phyloP scores from a whole-genome alignment of 768 basidiomycete species.

The Candolleomyces aberdarensis region DNA sequence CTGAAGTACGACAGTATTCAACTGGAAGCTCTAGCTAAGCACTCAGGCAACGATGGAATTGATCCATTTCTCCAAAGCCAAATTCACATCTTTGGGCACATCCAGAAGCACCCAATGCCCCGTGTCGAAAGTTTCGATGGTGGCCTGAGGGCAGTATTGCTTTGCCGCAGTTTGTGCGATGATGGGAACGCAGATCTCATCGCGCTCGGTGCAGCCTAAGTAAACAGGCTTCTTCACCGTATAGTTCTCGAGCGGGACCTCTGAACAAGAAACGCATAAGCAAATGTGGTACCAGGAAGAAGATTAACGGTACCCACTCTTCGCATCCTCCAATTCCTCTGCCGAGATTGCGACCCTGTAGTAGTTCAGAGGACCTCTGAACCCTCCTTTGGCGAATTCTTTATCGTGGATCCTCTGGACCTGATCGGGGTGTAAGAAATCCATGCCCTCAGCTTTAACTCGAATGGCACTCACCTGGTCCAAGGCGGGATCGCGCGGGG shows the following conservation, averaged over 20 bases:
- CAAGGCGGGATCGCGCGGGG: not conserved
- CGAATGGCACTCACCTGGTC: not conserved
- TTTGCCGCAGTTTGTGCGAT: conserved; percentile 9
- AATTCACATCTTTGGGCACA: conserved; percentile 28
- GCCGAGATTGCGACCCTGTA: conserved; percentile 24
- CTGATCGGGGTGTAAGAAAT: not conserved
- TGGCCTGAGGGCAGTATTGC: conserved; percentile 23
- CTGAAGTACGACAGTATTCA: no score
- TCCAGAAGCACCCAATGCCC: conserved; percentile 36
- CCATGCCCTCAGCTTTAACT: not conserved
- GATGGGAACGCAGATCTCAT: conserved; percentile 25
- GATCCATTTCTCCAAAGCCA: conserved; percentile 19
- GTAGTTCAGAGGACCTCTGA: conserved; percentile 31
- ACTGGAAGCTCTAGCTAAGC: not conserved
- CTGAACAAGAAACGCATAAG: conserved; percentile 5
- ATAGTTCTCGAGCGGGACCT: conserved; percentile 22
- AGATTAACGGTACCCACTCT: conserved; percentile 20
- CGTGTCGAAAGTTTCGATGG: conserved; percentile 28
- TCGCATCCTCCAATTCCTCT: conserved; percentile 27
- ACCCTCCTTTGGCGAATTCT: conserved; percentile 23
- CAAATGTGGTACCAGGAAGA: not conserved
- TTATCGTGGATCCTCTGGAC: conserved; percentile 21
- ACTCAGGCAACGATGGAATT: conserved; percentile 1
- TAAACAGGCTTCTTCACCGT: conserved; percentile 32
- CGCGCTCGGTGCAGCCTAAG: conserved; percentile 28